A percentile compares a stretch with the other conserved stretches of the same genome.
Evolutionary conservation across 2,329 filamentous ascomycete species (phyloP).

Genomic region (Hypoxylon sp.): DNA sequence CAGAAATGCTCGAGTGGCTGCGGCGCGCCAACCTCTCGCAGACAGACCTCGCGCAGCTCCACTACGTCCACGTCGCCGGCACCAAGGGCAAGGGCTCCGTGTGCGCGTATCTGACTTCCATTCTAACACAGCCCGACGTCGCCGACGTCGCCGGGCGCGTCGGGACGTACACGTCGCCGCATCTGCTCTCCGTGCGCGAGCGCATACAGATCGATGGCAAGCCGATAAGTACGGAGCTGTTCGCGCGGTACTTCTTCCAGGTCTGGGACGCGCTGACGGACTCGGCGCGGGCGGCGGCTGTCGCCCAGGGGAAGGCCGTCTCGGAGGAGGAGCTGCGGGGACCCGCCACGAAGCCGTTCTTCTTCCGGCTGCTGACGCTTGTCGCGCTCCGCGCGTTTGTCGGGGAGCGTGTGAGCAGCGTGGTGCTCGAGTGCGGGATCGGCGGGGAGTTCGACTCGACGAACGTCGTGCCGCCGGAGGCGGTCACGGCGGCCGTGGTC

Average conservation of each 20-base stretch:
- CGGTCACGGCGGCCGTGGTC: conserved; percentile 76
- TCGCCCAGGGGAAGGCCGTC: conserved; percentile 36
- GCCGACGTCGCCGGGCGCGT: conserved; percentile 53
- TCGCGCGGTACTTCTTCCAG: conserved; percentile 83
- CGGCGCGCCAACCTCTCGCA: conserved; percentile 75
- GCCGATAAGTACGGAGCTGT: conserved; percentile 72
- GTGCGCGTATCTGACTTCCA: conserved; percentile 81
- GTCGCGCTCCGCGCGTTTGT: conserved; percentile 88
- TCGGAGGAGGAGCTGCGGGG: conserved; percentile 59
- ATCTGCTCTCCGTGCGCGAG: conserved; percentile 84
- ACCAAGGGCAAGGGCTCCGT: conserved; percentile 96
- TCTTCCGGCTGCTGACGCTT: conserved; percentile 90
- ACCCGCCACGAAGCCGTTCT: conserved; percentile 79
- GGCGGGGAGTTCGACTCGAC: conserved; percentile 94
- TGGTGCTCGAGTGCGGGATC: conserved; percentile 91
- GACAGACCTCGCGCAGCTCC: conserved; percentile 48
- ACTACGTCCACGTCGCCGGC: conserved; percentile 83
- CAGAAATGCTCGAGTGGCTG: conserved; percentile 84
- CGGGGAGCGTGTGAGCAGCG: conserved; percentile 75
- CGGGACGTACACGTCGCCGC: conserved; percentile 86
- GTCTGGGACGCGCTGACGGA: conserved; percentile 73
- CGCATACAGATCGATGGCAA: conserved; percentile 81
- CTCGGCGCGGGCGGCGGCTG: conserved; percentile 46
- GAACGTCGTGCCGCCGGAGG: conserved; percentile 73
- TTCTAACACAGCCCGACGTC: conserved; percentile 63